phyloP scores from a whole-genome alignment of 2,329 filamentous ascomycete genomes.

The Colletotrichum sansevieriae region DNA sequence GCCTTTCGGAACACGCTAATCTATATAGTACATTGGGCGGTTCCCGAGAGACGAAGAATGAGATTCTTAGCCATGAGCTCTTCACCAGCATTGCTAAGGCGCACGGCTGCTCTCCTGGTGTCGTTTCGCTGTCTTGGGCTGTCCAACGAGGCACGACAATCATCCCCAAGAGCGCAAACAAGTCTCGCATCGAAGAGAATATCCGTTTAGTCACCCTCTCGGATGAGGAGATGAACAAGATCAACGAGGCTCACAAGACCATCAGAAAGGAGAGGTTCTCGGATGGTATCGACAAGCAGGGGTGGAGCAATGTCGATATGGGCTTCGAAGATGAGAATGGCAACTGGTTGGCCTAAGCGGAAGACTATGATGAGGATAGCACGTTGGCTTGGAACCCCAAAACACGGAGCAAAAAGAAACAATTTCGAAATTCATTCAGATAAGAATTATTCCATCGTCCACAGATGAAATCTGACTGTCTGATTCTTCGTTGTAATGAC shows the following conservation, averaged over 20 bases:
- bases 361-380: background rate
- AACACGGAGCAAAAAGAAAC: too few species aligned
- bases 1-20: background rate
- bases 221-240: constrained; percentile 46
- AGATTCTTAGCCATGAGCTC: constrained; percentile 44
- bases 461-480: too few species aligned
- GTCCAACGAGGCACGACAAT: constrained; percentile 46
- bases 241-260: constrained; percentile 46
- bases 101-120: constrained; percentile 45
- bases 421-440: too few species aligned
- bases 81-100: constrained; percentile 46
- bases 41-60: constrained; percentile 29
- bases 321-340: constrained; percentile 49
- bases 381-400: too few species aligned
- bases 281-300: constrained; percentile 42
- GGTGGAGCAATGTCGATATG: constrained; percentile 46
- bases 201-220: constrained; percentile 45
- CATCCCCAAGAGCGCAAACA: constrained; percentile 45
- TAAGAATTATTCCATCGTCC: too few species aligned
- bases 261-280: constrained; percentile 44
- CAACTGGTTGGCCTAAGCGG: constrained; percentile 44
- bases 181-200: constrained; percentile 45
- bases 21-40: constrained; percentile 32
- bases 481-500: too few species aligned
- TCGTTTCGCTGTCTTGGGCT: constrained; percentile 47